Evolutionary conservation across 1,284 basidiomycete genomes (phyloP), one percentile per base, ranked within the genome.

Genomic region (Ceratobasidium sp.): DNA sequence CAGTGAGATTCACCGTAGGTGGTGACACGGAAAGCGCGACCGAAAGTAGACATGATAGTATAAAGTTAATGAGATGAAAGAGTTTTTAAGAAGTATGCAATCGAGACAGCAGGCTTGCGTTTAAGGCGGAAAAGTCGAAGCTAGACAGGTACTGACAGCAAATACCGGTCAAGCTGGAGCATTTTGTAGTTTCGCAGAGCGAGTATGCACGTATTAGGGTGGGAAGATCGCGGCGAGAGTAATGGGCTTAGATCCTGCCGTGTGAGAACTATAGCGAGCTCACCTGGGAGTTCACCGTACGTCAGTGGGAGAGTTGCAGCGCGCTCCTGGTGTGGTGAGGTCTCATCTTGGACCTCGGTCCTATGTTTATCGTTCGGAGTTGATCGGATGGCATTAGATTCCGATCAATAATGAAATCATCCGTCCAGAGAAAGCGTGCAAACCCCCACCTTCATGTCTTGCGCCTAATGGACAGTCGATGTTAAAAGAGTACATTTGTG

Each of bases 1-100:
- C 98, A 99, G 83, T 99, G 98, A 78, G 94, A 96, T 87, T 99
- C 98, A 80, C 98, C 98, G 83, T 94, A 99, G 78, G 98, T 99
- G 77, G 97, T 97, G 53, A 99, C 97, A 71, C 96, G 90, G 87
- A 95, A 99, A 65, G 94, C 85, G 26, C 87, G 89, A 58, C 97
- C 98, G 84, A 95, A 99, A 60, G 96, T 94, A 47, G 96, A 98
- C 97, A 99, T 99, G 78, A 58, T 73, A 20, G 31, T 67, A 31
- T 67, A 37, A 56, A 39, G 42, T 73, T 51, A 73, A 63, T 63
- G 45, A 51, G 58, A 45, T 47, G 28, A 28, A 51, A 63, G 51
- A 47, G 39, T 39, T 20, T 73, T 61, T 56, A 73, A 63, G 45
- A 73, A 56, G 26, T 31, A 13, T 73, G 69, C 69, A 73, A 73